Evolutionary conservation across 2,329 filamentous ascomycete species (phyloP).

Genomic region (Byssoonygena ceratinophila): DNA sequence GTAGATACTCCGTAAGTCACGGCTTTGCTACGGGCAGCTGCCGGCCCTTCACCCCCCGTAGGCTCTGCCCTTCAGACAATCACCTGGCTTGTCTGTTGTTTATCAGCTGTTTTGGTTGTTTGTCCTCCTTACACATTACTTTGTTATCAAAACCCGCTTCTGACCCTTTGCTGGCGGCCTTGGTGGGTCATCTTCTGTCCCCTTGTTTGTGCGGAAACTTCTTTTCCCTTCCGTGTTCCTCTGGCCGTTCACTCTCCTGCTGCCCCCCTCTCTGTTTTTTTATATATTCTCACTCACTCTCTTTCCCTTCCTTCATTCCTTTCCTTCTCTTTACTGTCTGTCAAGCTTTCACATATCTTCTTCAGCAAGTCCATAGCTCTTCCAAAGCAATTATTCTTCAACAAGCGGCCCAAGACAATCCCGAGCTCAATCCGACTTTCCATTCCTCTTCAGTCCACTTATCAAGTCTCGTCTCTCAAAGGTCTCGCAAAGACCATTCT

Average conservation of each 20-base stretch:
- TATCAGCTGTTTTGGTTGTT: neutral
- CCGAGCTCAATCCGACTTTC: neutral
- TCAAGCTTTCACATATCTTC: neutral
- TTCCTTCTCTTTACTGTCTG: neutral
- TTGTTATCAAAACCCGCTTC: slow-evolving; percentile 1
- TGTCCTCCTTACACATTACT: too few species aligned
- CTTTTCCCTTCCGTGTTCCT: neutral
- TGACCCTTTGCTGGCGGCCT: neutral
- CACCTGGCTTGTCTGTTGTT: neutral
- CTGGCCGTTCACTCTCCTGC: neutral
- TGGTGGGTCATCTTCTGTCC: neutral
- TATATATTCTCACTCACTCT: neutral
- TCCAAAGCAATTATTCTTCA: neutral
- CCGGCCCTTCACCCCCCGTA: too few species aligned
- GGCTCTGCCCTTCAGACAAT: neutral
- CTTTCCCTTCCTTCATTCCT: neutral
- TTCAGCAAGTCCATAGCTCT: neutral
- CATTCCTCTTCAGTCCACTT: neutral
- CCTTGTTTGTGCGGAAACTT: slow-evolving; percentile 6
- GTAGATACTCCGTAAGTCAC: neutral
- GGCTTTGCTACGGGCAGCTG: neutral
- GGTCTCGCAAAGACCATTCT: neutral
- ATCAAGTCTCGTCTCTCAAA: neutral
- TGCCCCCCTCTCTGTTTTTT: neutral
- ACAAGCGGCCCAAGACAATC: neutral